Percentiles rank a stretch among this genome's conserved stretches.
phyloP scores from a whole-genome alignment of 768 basidiomycete species.

The Asterophora lycoperdoides region DNA sequence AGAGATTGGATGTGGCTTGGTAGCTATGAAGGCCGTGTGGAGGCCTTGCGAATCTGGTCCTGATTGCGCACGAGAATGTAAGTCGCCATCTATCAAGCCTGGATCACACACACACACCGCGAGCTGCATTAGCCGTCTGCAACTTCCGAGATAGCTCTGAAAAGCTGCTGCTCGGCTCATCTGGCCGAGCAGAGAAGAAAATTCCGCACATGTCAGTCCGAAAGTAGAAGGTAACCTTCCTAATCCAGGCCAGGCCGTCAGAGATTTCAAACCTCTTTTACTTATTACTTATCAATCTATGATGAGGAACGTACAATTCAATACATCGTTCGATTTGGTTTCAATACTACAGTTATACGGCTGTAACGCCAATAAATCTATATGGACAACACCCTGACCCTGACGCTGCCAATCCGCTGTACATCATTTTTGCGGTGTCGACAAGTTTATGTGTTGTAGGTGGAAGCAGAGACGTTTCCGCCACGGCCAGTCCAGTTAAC shows the following conservation, averaged over 20 bases:
- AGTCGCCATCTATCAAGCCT: not conserved
- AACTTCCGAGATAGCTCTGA: slow-evolving; percentile 32
- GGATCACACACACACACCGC: slow-evolving; percentile 43
- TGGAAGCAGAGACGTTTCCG: slow-evolving; percentile 87
- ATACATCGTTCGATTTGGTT: slow-evolving; percentile 1
- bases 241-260: not conserved
- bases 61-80: slow-evolving; percentile 20
- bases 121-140: slow-evolving; percentile 46
- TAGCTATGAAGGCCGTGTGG: slow-evolving; percentile 19
- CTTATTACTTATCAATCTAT: no score
- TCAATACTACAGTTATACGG: slow-evolving; percentile 10
- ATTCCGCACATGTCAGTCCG: slow-evolving; percentile 65
- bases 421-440: slow-evolving; percentile 7
- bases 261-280: no score
- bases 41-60: slow-evolving; percentile 62
- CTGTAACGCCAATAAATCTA: slow-evolving; percentile 11
- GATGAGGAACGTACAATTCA: no score
- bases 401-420: not conserved
- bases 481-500: slow-evolving; percentile 99
- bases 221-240: slow-evolving; percentile 9
- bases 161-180: slow-evolving; percentile 13
- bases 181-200: slow-evolving; percentile 40
- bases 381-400: not conserved
- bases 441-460: slow-evolving; percentile 57
- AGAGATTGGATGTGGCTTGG: slow-evolving; percentile 16